These are phyloP conservation scores for Cornus kousa DNA, from an alignment of 148 eudicot genomes.

Conservation along the genomic window DNA sequence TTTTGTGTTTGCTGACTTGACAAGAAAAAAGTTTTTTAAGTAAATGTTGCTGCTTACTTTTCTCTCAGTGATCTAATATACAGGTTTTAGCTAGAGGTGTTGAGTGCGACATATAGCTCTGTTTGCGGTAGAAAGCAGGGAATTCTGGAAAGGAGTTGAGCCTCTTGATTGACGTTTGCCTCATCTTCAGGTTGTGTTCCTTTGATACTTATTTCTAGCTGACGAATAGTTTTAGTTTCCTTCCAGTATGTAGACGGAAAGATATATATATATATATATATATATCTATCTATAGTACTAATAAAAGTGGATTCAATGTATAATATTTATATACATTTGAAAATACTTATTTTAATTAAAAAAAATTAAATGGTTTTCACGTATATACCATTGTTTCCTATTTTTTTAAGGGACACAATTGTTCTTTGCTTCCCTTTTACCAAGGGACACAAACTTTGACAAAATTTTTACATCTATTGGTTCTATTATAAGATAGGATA, in stretches of 20 bases:
- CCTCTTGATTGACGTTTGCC: slow-evolving; percentile 76
- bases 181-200: slow-evolving; percentile 63
- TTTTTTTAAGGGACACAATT: too few species aligned
- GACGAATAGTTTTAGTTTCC: not conserved
- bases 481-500: too few species aligned
- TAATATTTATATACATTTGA: too few species aligned
- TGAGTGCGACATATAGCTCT: slow-evolving; percentile 92
- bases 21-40: not conserved
- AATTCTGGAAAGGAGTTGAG: slow-evolving; percentile 87
- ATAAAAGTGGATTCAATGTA: too few species aligned
- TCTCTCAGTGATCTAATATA: slow-evolving; percentile 22
- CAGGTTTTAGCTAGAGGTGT: slow-evolving; percentile 96
- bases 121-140: slow-evolving; percentile 83
- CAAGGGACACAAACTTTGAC: too few species aligned
- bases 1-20: not conserved
- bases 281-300: too few species aligned
- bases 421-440: too few species aligned
- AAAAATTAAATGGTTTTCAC: too few species aligned
- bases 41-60: slow-evolving; percentile 20
- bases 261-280: too few species aligned
- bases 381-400: too few species aligned
- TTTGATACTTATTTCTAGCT: not conserved
- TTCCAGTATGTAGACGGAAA: not conserved
- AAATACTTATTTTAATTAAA: too few species aligned
- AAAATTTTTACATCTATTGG: too few species aligned